Conservation (phyloP, 2,329 filamentous ascomycete genomes). For the Pseudopithomyces maydicus region DNA sequence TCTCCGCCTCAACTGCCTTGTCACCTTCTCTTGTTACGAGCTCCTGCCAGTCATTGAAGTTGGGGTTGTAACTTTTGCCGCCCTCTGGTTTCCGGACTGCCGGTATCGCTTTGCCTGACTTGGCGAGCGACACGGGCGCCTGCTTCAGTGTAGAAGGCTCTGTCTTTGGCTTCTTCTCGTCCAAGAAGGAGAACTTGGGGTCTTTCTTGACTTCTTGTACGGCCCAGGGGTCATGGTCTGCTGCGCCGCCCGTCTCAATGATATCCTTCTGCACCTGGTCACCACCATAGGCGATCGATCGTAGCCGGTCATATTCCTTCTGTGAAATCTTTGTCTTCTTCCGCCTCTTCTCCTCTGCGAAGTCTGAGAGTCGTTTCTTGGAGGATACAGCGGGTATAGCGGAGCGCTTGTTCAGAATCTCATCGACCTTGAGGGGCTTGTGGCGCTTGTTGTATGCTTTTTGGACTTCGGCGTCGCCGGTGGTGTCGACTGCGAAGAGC, state of each 20-base stretch:
- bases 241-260: constrained; percentile 62
- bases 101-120: constrained; percentile 77
- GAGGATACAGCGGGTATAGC: constrained; percentile 77
- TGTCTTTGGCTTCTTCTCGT: constrained; percentile 68
- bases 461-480: constrained; percentile 70
- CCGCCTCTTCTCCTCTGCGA: constrained; percentile 66
- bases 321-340: constrained; percentile 86
- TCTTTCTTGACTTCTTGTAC: constrained; percentile 56
- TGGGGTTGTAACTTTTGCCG: constrained; percentile 91
- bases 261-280: constrained; percentile 57
- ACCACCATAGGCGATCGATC: constrained; percentile 75
- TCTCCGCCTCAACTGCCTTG: constrained; percentile 79
- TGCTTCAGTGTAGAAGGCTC: constrained; percentile 77
- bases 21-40: constrained; percentile 75
- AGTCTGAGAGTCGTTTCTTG: constrained; percentile 77
- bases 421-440: constrained; percentile 85
- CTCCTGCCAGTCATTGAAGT: constrained; percentile 82
- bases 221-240: constrained; percentile 79
- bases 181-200: constrained; percentile 67
- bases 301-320: constrained; percentile 80
- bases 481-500: constrained; percentile 82
- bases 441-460: constrained; percentile 69
- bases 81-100: constrained; percentile 79
- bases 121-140: constrained; percentile 80
- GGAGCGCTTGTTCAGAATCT: constrained; percentile 86